These are phyloP conservation scores for Penicillium sp. DNA, from an alignment of 2,329 filamentous ascomycete species.

Conservation along the genomic window DNA sequence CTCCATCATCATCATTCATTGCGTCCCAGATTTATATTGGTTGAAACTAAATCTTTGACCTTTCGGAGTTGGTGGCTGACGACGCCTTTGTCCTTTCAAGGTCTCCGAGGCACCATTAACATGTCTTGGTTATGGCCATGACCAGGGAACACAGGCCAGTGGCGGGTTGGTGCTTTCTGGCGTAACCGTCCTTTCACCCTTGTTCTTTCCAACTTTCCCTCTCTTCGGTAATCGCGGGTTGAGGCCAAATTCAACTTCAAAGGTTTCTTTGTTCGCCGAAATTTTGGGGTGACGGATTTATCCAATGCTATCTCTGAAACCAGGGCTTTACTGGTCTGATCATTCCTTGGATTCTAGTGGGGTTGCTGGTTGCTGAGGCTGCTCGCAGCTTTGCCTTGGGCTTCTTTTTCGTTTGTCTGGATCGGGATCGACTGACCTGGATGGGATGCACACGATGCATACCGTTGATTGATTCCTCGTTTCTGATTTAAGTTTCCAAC, in stretches of 20 bases:
- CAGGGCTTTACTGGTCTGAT: neutral
- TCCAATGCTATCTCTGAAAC: neutral
- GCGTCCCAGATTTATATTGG: neutral
- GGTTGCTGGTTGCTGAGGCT: neutral
- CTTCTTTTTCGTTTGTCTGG: neutral
- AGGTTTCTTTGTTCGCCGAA: neutral
- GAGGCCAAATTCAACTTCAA: neutral
- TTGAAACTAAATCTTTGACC: slow-evolving; percentile 1
- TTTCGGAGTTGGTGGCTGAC: slow-evolving; percentile 3
- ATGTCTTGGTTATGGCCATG: neutral
- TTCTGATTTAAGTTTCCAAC: neutral
- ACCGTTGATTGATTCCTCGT: neutral
- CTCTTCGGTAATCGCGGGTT: slow-evolving; percentile 4
- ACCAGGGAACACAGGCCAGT: slow-evolving; percentile 6
- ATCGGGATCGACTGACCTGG: neutral
- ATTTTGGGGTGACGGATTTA: neutral
- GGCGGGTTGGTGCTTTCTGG: slow-evolving; percentile 3
- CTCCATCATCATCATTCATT: neutral
- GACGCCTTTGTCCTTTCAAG: neutral
- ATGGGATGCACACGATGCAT: neutral
- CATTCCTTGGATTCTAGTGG: neutral
- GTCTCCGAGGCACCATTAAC: neutral
- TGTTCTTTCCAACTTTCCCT: slow-evolving; percentile 1
- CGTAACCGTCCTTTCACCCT: slow-evolving; percentile 2
- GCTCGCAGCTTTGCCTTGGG: neutral